Percentiles rank a stretch among this genome's conserved stretches.
These are phyloP conservation scores for Colletotrichum eleusines DNA, from an alignment of 2,329 filamentous ascomycete species.

Conservation along the genomic window DNA sequence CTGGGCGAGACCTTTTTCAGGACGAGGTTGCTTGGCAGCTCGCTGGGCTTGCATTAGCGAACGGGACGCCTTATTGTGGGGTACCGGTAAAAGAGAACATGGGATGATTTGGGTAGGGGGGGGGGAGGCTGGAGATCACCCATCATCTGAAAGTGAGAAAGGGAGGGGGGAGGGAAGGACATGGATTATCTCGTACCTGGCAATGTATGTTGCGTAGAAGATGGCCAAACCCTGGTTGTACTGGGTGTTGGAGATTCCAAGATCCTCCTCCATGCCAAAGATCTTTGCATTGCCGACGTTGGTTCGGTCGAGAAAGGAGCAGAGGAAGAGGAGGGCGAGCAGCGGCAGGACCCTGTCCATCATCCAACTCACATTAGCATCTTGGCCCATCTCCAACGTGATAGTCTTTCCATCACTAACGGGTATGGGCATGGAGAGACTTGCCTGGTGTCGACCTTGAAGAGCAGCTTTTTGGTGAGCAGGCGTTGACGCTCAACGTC, in stretches of 20 bases:
- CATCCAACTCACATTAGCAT: conserved; percentile 5
- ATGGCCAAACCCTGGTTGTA: conserved; percentile 74
- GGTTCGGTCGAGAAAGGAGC: conserved; percentile 75
- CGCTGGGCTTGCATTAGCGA: conserved; percentile 53
- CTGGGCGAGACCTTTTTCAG: conserved; percentile 71
- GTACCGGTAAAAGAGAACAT: not conserved
- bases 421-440: not conserved
- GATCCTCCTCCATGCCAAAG: conserved; percentile 69
- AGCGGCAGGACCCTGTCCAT: conserved; percentile 68
- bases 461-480: conserved; percentile 46
- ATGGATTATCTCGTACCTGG: conserved; percentile 55
- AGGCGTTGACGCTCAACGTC: conserved; percentile 33
- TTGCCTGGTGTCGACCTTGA: conserved; percentile 48
- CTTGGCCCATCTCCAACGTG: no score
- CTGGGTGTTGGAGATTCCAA: conserved; percentile 69
- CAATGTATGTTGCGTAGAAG: conserved; percentile 75
- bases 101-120: conserved; percentile 1
- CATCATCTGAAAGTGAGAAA: no score
- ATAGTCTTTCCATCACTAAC: not conserved
- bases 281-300: conserved; percentile 80
- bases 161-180: no score
- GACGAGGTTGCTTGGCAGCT: conserved; percentile 73
- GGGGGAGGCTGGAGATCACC: not conserved
- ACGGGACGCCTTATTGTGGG: not conserved
- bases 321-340: conserved; percentile 74